Conservation (phyloP, 2,329 filamentous ascomycete species). For the Botrytis tulipae region DNA sequence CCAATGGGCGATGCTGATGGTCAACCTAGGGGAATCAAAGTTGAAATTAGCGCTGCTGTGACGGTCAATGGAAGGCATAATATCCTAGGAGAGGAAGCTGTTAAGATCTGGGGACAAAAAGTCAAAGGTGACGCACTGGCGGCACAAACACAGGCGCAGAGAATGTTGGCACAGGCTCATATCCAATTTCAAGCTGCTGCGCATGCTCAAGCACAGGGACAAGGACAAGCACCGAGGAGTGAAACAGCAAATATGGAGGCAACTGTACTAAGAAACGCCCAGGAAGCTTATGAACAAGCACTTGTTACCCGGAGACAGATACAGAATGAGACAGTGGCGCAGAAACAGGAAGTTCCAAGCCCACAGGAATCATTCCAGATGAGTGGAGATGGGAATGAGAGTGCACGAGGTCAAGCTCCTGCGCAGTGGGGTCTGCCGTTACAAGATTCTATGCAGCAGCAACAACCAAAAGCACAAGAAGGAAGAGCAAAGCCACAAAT, state of each 20-base stretch:
- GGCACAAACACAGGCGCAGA: not conserved
- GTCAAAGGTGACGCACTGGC: not conserved
- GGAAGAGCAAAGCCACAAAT: not conserved
- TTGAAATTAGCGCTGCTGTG: conserved; percentile 48
- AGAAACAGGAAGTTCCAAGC: not conserved
- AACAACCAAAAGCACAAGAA: not conserved
- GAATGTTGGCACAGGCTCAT: not conserved
- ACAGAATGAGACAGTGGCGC: no score
- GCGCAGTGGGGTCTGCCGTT: not conserved
- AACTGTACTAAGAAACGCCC: not conserved
- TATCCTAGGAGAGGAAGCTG: conserved; percentile 41
- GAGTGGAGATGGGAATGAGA: not conserved
- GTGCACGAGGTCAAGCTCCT: not conserved
- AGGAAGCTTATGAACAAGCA: not conserved
- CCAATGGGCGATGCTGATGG: conserved; percentile 50
- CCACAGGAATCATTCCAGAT: not conserved
- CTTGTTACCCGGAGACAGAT: not conserved
- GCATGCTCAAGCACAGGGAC: not conserved
- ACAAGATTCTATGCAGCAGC: not conserved
- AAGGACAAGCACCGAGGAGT: not conserved
- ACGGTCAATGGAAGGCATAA: conserved; percentile 47
- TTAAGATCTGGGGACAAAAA: not conserved
- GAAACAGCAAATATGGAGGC: not conserved
- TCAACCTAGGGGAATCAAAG: conserved; percentile 42
- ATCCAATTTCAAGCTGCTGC: not conserved